Percentiles rank a stretch among this genome's conserved stretches.
Conservation (phyloP, 441 rosid species). For the Gossypium laxum region DNA sequence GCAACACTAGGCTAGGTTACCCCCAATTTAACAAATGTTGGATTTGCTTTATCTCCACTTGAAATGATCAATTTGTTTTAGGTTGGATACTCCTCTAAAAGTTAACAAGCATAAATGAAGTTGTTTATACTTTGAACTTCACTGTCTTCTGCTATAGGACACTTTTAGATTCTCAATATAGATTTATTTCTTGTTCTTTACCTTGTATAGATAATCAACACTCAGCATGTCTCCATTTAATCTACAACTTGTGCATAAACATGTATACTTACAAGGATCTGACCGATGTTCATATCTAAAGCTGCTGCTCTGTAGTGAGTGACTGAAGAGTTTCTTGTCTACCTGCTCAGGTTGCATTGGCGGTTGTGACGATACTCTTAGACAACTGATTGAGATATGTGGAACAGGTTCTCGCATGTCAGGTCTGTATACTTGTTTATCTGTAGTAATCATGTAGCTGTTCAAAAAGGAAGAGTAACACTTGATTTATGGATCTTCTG, state of each 20-base stretch:
- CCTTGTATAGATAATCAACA: not conserved
- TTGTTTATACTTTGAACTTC: not conserved
- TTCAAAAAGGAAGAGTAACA: not conserved
- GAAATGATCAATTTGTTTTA: not conserved
- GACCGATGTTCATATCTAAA: not conserved
- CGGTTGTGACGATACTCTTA: conserved; percentile 76
- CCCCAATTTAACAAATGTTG: not conserved
- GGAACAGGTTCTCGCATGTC: conserved; percentile 83
- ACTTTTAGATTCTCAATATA: not conserved
- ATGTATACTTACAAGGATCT: not conserved
- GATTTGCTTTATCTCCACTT: not conserved
- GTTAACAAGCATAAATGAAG: not conserved
- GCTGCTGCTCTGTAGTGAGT: not conserved
- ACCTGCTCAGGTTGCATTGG: conserved; percentile 70
- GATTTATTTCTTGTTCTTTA: not conserved
- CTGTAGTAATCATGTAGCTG: not conserved
- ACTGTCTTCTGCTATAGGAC: not conserved
- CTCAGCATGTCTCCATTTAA: not conserved
- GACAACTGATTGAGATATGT: conserved; percentile 73
- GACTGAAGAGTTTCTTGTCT: conserved; percentile 14
- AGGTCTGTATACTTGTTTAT: conserved; percentile 36
- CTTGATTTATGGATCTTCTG: not conserved
- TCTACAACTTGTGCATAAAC: not conserved
- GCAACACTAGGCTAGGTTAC: not conserved
- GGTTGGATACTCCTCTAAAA: not conserved